phyloP scores from a whole-genome alignment of 352 stramenopile species.

The Globisporangium paddicum region DNA sequence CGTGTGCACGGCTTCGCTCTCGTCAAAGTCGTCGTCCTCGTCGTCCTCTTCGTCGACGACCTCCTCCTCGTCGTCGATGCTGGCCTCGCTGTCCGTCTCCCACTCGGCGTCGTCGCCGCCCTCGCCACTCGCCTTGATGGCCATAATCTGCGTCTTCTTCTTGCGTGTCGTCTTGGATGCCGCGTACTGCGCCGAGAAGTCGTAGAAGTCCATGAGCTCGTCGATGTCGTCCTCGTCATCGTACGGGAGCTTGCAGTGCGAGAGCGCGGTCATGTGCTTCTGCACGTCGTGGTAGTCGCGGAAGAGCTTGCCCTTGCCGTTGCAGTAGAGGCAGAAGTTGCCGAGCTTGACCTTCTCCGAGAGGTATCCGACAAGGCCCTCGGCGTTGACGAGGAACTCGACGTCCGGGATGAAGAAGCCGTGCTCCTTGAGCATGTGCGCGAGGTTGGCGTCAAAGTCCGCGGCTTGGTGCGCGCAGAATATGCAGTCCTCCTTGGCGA shows the following conservation, averaged over 20 bases:
- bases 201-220: conserved; percentile 89
- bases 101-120: conserved; percentile 48
- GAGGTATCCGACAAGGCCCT: conserved; percentile 91
- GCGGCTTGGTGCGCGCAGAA: conserved; percentile 64
- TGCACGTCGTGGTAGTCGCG: conserved; percentile 84
- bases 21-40: conserved; percentile 45
- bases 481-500: conserved; percentile 82
- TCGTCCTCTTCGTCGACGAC: conserved; percentile 46
- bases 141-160: conserved; percentile 21
- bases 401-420: conserved; percentile 95
- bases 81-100: conserved; percentile 81
- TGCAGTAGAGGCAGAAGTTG: conserved; percentile 95
- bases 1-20: conserved; percentile 39
- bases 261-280: conserved; percentile 94
- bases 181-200: conserved; percentile 84
- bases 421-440: conserved; percentile 92
- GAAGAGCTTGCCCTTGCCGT: conserved; percentile 90
- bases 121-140: conserved; percentile 16
- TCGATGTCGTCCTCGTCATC: conserved; percentile 88
- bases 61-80: conserved; percentile 69
- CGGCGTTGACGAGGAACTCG: conserved; percentile 89
- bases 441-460: conserved; percentile 68
- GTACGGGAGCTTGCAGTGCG: conserved; percentile 90
- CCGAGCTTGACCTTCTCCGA: conserved; percentile 95
- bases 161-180: conserved; percentile 26